Base-by-base conservation (phyloP, 2,329 filamentous ascomycete species). In the Lachnellula hyalina region DNA sequence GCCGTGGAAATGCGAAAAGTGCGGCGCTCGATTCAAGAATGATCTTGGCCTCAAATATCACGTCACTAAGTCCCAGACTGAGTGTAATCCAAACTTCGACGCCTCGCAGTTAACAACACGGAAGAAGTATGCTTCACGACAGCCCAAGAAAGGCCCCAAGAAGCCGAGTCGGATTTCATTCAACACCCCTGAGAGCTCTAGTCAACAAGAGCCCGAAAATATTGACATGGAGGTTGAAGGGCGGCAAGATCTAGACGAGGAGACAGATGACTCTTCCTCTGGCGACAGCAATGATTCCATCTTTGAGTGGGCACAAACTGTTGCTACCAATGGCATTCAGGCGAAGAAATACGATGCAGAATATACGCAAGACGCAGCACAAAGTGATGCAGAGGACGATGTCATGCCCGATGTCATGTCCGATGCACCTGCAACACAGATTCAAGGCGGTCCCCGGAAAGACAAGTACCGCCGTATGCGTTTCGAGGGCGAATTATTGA, bases 31-130 rank as follows among this genome's bases (percentile, higher is more conserved):
- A 45, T 71, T 65, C 51, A 70, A 68, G 49, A 69, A 69, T 48
- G 54, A 63, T 8, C 63, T 63, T n/a, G 69, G 69, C 17, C 54
- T 71, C 4, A 61, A 67, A 47, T 71, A 71, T 52, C 69, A 71
- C 56, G 34, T 63, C 2, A 62, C 52, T 2, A 67, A 67, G 49
- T 63, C 68, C 7, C 58, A 65, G 23, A 65, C 63, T 5, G 48
- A 60, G 3, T 71, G 69, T 53, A 71, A 71, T 56, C 69, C 68
- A 2, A 60, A 64, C 41, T 65, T 51, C 32, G 57, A 61, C 21
- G 58, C 58, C 9, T 21, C 42, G 5, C 47, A 47, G 8, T 28
- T n/a, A 28, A 53, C 38, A 41, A 40, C 21, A 47, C 54, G 23
- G 45, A 19, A 19, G 17, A 41, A 41, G 38, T 19, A 41, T 41